Evolutionary conservation across 768 basidiomycete species (phyloP).

Genomic region (Auricularia auricula-judae): DNA sequence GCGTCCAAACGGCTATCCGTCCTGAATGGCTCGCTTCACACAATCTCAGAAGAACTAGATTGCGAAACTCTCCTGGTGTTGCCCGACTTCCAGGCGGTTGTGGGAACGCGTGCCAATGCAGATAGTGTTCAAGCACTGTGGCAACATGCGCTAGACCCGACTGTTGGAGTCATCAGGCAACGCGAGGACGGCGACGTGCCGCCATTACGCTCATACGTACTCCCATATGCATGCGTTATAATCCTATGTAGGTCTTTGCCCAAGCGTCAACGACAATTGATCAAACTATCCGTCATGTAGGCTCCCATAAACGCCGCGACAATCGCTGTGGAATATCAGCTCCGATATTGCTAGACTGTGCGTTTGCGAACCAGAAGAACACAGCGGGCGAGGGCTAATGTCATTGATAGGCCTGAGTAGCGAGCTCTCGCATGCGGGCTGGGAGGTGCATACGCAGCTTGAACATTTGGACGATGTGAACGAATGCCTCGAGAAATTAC

Average conservation of each 20-base stretch:
- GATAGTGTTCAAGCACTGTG: slow-evolving; percentile 57
- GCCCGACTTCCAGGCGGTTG: slow-evolving; percentile 83
- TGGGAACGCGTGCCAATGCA: slow-evolving; percentile 9
- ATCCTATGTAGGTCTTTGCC: slow-evolving; percentile 60
- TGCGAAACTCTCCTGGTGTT: slow-evolving; percentile 78
- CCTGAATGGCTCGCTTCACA: slow-evolving; percentile 73
- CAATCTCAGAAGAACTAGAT: slow-evolving; percentile 51
- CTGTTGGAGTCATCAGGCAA: slow-evolving; percentile 27
- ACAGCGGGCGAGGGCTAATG: slow-evolving; percentile 9
- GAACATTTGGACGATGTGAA: slow-evolving; percentile 40
- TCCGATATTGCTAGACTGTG: slow-evolving; percentile 69
- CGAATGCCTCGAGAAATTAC: slow-evolving; percentile 51
- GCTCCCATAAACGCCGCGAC: slow-evolving; percentile 89
- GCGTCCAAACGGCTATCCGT: slow-evolving; percentile 53
- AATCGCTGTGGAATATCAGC: slow-evolving; percentile 86
- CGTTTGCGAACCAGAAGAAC: slow-evolving; percentile 11
- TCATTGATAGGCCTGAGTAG: slow-evolving; percentile 43
- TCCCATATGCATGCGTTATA: slow-evolving; percentile 87
- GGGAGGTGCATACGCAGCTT: slow-evolving; percentile 66
- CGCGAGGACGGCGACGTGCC: slow-evolving; percentile 34
- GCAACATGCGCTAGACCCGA: slow-evolving; percentile 50
- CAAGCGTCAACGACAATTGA: not conserved
- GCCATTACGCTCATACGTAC: slow-evolving; percentile 55
- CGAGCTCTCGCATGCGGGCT: slow-evolving; percentile 54
- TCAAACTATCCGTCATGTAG: slow-evolving; percentile 25